Base-by-base conservation (phyloP, 768 basidiomycete species). In the Phanerodontia chrysosporium region DNA sequence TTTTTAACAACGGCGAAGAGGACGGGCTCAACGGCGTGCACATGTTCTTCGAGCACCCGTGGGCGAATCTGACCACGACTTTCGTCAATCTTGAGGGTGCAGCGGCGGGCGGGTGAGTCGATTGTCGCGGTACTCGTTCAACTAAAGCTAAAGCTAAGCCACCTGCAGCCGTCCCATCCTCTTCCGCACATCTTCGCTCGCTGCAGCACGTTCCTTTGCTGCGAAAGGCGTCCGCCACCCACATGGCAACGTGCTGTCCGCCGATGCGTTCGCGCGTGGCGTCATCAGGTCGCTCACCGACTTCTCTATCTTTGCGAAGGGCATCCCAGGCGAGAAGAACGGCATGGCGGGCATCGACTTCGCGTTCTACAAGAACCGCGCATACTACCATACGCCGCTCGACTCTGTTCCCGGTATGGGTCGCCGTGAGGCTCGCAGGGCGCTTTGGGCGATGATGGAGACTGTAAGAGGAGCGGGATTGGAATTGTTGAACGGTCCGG, bases 21-120 rank as follows among this genome's bases (percentile, higher is more conserved):
- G 84, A 90, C 68, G 81, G 84, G 32, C 69, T 92, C 62, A 80
- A 86, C 60, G 91, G 91, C 24, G 86, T 90, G 8, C 84, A 85
- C 66, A 75, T 78, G 81, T 90, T 69, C 62, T 76, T 70, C 58
- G 75, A 83, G 62, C 90, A 94, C 60, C 85, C 88, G 0, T 92
- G 90, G 90, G 80, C 85, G 0, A 81, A 81, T 28, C 69, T 86
- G 24, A 78, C 83, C 0, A 77, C 83, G 27, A 79, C 79, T 0
- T 94, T 94, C 72, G 74, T 94, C 42, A 94, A 93, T 64, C 78
- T 94, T 7, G 92, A 94, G 70, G 91, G 92, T 14, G 90, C 90
- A 2, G 83, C 85, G 14, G 78, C 85, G 1, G 91, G 90, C 66
- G 89, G 90, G 88, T 89, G 64, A 52, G 80, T 66, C 2, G 18